Conservation (phyloP, 306 rosid genomes). For the Rosa chinensis region DNA sequence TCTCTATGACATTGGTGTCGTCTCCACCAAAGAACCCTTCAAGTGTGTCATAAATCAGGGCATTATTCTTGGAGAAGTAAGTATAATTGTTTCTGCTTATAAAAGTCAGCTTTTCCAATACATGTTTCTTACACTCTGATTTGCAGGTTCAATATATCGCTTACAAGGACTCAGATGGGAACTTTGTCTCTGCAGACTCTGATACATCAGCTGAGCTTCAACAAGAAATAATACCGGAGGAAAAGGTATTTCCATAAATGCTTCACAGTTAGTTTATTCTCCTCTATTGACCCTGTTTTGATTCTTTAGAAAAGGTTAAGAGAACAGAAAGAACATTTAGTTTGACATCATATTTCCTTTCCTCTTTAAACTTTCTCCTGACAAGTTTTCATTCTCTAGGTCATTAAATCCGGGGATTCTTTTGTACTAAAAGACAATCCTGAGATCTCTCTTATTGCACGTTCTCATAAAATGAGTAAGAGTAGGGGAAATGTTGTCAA, state of each 20-base stretch:
- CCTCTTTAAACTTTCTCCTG: slow-evolving; percentile 12
- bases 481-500: slow-evolving; percentile 97
- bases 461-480: slow-evolving; percentile 95
- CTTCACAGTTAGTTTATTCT: slow-evolving; percentile 16
- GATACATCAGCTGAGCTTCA: slow-evolving; percentile 48
- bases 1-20: slow-evolving; percentile 87
- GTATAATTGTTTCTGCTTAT: slow-evolving; percentile 31
- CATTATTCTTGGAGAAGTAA: slow-evolving; percentile 93
- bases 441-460: slow-evolving; percentile 66
- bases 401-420: slow-evolving; percentile 75
- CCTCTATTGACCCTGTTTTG: slow-evolving; percentile 12
- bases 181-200: slow-evolving; percentile 65
- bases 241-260: slow-evolving; percentile 51
- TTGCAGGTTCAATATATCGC: slow-evolving; percentile 93
- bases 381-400: slow-evolving; percentile 44
- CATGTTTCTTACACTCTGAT: slow-evolving; percentile 42
- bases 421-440: slow-evolving; percentile 87
- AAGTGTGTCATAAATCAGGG: slow-evolving; percentile 99
- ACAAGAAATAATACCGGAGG: slow-evolving; percentile 66
- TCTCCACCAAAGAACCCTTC: slow-evolving; percentile 94
- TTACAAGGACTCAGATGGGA: slow-evolving; percentile 65
- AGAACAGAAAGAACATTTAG: background rate
- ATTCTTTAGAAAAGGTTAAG: background rate
- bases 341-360: slow-evolving; percentile 12
- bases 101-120: background rate